Evolutionary conservation across 2,329 filamentous ascomycete species (phyloP), one percentile per base, ranked within the genome.

Genomic region (Aureobasidium sp.): DNA sequence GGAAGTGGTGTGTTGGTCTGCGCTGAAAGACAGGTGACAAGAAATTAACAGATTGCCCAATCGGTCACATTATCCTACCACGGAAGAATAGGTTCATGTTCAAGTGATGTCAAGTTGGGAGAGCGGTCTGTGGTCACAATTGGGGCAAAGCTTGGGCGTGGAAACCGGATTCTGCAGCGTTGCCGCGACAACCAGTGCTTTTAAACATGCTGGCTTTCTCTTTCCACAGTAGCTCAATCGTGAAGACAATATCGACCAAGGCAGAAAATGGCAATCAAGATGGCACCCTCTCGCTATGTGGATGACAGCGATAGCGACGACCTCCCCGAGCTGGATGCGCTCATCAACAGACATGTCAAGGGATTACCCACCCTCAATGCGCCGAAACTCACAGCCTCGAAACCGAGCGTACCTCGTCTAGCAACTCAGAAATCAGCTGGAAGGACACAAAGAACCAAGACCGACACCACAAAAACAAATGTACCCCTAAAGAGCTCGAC

Each of bases 321-420:
- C 27, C 53, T 67, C 8, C 66, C 66, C 6, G 64, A 65, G 45
- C 48, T 67, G 24, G 58, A 62, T n/a, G 59, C 66, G 29, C 57
- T 66, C 44, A 65, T 65, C 59, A 60, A 58, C 58, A 52, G 60
- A 40, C 64, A 65, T n/a, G 56, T 63, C 35, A 58, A 52, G 29
- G 45, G 42, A 17, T 31, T 63, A 6, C 8, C 37, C 33, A 19
- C 47, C 37, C 17, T 48, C 3, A 35, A 42, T 35, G 42, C 35
- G 33, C 52, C 61, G 12, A 57, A 62, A 15, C 35, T 52, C 24
- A 50, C 40, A 11, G 33, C 53, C 19, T 33, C 61, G 6, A 62
- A 53, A 47, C 35, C 39, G 3, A 39, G 35, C 2, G 17, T 27
- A 22, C 29, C 45, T 31, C 57, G 45, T 19, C 39, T 40, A 22